Conservation (phyloP, 116 monocot species). For the Posidonia oceanica region DNA sequence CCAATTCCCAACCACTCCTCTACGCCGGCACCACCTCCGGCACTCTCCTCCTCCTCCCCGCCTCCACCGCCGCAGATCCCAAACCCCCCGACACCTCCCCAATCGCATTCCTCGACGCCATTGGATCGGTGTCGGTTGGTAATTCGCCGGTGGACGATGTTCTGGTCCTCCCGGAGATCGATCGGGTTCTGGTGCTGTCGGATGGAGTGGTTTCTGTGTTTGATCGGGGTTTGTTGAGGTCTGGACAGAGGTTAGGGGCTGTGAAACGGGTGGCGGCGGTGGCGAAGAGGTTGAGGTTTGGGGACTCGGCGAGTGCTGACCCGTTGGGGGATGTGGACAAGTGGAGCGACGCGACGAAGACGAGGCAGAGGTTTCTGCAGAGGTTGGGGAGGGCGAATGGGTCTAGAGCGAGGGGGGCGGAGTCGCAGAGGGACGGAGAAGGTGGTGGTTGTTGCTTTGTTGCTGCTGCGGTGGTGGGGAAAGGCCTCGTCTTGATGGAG, state of each 20-base stretch:
- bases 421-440: conserved; percentile 22
- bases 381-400: conserved; percentile 47
- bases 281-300: conserved; percentile 30
- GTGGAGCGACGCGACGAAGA: conserved; percentile 20
- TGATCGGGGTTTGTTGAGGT: conserved; percentile 33
- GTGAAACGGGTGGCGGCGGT: conserved; percentile 43
- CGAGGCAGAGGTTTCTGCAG: conserved; percentile 32
- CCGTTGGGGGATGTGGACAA: conserved; percentile 19
- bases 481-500: conserved; percentile 49
- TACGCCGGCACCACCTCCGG: conserved; percentile 63
- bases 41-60: conserved; percentile 43
- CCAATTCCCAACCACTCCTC: conserved; percentile 27
- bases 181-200: conserved; percentile 45
- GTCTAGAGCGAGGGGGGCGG: conserved; percentile 13
- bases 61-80: background rate
- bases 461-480: conserved; percentile 29
- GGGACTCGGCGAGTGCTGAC: conserved; percentile 19
- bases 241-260: conserved; percentile 31
- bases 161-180: conserved; percentile 41
- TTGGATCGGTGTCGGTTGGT: conserved; percentile 17
- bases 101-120: background rate
- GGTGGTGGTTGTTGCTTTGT: conserved; percentile 31
- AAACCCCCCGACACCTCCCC: background rate
- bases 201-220: conserved; percentile 51
- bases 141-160: conserved; percentile 45